Evolutionary conservation across 768 basidiomycete genomes (phyloP), one percentile per base, ranked within the genome.

Genomic region (Trichaptum fuscoviolaceum): DNA sequence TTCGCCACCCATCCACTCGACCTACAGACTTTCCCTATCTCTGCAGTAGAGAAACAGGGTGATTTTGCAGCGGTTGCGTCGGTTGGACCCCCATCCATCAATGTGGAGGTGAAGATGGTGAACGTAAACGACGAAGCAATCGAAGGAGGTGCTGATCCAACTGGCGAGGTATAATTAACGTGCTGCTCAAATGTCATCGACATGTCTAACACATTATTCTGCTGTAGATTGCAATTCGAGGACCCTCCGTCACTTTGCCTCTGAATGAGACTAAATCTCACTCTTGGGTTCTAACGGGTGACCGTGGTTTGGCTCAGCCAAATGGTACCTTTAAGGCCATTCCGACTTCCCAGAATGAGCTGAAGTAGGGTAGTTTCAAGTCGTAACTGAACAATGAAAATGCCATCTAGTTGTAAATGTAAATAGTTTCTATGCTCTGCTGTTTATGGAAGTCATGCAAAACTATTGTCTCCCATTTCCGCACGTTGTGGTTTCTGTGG

Each of bases 1-100:
- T 83, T 95, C 59, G 91, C 92, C 7, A 85, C 92, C 8, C 91
- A 96, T 72, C 87, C 91, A 8, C 84, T 93, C 64, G 95, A 98
- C 74, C 75, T 97, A 26, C 95, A 97, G 76, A 82, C 87, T 12
- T 86, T 93, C 74, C 81, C 84, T 2, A 70, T 75, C 5, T 65
- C 68, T 4, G 67, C 72, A 0, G 72, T 73, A 0, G 75, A 75
- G n/a, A 74, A 75, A 23, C 70, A 75, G 7, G 75, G 78, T 42
- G 65, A 74, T 0, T 70, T 76, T 34, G 81, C 83, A 3, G 83
- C 83, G 70, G 67, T 74, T 9, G 79, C 82, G 17, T 84, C 85
- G 67, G 84, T 85, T 15, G 95, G 95, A 4, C 88, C 94, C 2
- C 95, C 96, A 1, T 84, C 87, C n/a, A 81, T 88, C 64, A 96